Evolutionary conservation across 2,329 filamentous ascomycete species (phyloP), one percentile per base, ranked within the genome.

Genomic region (Colletotrichum sp.): DNA sequence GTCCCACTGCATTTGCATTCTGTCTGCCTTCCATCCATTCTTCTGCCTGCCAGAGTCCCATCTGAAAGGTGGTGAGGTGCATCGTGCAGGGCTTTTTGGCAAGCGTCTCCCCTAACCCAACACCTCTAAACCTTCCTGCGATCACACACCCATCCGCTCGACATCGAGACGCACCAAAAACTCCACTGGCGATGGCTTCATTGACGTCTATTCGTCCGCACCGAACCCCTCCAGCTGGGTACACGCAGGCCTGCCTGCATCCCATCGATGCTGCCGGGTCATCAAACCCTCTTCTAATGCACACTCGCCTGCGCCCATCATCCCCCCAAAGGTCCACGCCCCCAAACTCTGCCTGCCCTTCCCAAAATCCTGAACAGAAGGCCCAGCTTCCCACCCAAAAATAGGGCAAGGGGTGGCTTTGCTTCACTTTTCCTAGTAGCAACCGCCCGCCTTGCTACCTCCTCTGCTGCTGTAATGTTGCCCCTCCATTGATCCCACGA

Each of bases 131-230:
- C 68, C 15, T 72, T 52, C 16, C 32, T 27, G 27, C 12, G 15
- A 66, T 34, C 73, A 63, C 64, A 72, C 73, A 74, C 74, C 70
- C 74, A 48, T 65, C 64, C 34, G 36, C 36, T 36, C 30, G 59
- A 32, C 28, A 61, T 66, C 63, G 65, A 74, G 36, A 44, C 59
- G 64, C 74, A 69, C 55, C 44, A 25, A 28, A 52, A 69, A 59
- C 60, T n/a, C 74, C 74, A 65, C 74, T 69, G 74, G 71, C 28
- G 74, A 76, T 76, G 71, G 57, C 74, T 61, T 76, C 74, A 76
- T 36, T 76, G 65, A 76, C 65, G 71, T 73, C 69, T 60, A 76
- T 76, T 76, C 70, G 74, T 30, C 68, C 68, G 34, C 39, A 52
- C 44, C n/a, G 39, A 44, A 30, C 68, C 39, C 39, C 30, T 32